These are phyloP conservation scores for Trichoderma orchidacearum DNA, from an alignment of 495 filamentous ascomycete genomes.

Conservation along the genomic window DNA sequence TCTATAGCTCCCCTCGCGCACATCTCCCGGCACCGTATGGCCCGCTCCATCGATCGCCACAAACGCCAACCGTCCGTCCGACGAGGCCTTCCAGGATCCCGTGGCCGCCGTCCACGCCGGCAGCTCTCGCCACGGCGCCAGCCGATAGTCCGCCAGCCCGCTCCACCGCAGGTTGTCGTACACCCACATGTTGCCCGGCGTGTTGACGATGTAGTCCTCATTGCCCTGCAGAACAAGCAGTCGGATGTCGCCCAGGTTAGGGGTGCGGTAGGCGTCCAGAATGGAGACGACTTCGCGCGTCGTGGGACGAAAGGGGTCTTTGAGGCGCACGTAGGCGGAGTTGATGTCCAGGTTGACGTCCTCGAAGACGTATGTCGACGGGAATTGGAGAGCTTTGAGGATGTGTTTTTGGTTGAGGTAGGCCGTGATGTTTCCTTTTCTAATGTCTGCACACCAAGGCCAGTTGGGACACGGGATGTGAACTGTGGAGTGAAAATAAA, in stretches of 20 bases:
- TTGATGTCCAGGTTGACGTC: not conserved
- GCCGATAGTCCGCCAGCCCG: not conserved
- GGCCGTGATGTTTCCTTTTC: not conserved
- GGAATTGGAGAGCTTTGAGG: not conserved
- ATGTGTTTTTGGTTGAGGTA: slow-evolving; percentile 3
- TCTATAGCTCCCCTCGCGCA: not conserved
- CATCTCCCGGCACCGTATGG: slow-evolving; percentile 11
- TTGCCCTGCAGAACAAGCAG: slow-evolving; percentile 1
- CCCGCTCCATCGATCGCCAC: slow-evolving; percentile 18
- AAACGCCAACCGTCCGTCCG: slow-evolving; percentile 4
- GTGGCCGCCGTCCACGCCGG: not conserved
- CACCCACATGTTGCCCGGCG: not conserved
- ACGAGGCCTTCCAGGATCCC: slow-evolving; percentile 7
- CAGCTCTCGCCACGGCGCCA: not conserved
- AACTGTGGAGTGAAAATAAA: not conserved
- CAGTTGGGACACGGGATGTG: not conserved
- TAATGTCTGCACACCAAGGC: not conserved
- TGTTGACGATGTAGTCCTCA: slow-evolving; percentile 4
- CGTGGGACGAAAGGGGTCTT: not conserved
- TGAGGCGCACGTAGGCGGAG: not conserved
- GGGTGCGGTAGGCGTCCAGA: not conserved
- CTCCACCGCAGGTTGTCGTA: not conserved
- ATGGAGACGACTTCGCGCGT: not conserved
- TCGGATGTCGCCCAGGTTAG: not conserved
- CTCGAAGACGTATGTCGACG: not conserved